Percentiles rank a stretch among this genome's conserved stretches.
Evolutionary conservation across 176 grass and related monocot genomes (phyloP).

Genomic region (Raddia guianensis): DNA sequence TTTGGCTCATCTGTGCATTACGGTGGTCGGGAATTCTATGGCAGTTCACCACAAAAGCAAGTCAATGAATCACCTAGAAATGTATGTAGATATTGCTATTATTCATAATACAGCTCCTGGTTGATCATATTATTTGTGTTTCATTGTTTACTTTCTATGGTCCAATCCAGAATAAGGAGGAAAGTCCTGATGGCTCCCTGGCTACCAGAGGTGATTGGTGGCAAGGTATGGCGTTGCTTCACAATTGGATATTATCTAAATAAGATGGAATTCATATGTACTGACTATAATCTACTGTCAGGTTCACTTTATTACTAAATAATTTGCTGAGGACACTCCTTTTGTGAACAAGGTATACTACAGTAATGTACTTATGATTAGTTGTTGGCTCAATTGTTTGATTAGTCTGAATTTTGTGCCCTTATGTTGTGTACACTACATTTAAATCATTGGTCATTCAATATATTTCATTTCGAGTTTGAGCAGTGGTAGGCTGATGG

Average conservation of each 20-base stretch:
- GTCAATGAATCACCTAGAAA: conserved; percentile 37
- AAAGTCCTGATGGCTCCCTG: conserved; percentile 52
- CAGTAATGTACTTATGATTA: not conserved
- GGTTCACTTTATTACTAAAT: conserved; percentile 98
- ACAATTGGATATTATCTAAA: conserved; percentile 9
- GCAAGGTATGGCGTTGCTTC: conserved; percentile 62
- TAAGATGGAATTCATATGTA: not conserved
- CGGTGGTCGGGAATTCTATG: conserved; percentile 87
- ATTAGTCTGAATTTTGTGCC: not conserved
- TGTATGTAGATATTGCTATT: conserved; percentile 15
- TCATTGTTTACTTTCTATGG: conserved; percentile 26
- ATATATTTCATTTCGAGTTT: not conserved
- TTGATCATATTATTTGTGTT: not conserved
- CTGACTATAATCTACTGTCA: conserved; percentile 45
- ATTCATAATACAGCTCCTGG: not conserved
- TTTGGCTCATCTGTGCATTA: conserved; percentile 91
- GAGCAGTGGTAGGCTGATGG: not conserved
- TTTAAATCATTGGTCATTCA: not conserved
- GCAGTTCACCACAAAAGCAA: conserved; percentile 48
- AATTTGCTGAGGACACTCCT: conserved; percentile 36
- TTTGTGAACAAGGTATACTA: conserved; percentile 50
- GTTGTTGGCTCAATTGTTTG: not conserved
- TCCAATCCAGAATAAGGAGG: conserved; percentile 67
- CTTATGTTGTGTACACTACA: not conserved
- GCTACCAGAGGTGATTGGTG: conserved; percentile 99